These are phyloP conservation scores for Monilinia laxa DNA, from an alignment of 2,329 filamentous ascomycete genomes.

Conservation along the genomic window DNA sequence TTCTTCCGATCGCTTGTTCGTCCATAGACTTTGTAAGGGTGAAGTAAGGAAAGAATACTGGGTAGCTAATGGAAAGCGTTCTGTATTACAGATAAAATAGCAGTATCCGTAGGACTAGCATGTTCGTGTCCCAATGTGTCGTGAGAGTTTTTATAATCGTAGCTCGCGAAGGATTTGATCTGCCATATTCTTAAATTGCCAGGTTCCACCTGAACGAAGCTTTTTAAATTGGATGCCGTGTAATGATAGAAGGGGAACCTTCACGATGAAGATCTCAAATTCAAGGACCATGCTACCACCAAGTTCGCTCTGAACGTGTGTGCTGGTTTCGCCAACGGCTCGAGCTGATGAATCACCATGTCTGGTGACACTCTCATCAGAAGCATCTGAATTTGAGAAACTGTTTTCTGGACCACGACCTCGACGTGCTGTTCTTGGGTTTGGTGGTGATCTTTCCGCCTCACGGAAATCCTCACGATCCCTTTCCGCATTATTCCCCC, in stretches of 20 bases:
- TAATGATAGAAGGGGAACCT: conserved; percentile 86
- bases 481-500: conserved; percentile 52
- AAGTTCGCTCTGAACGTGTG: conserved; percentile 86
- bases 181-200: conserved; percentile 99
- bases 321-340: conserved; percentile 82
- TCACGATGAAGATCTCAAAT: conserved; percentile 97
- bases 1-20: not conserved
- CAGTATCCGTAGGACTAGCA: not conserved
- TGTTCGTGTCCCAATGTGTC: not conserved
- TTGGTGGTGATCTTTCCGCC: conserved; percentile 52
- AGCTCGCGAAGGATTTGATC: conserved; percentile 90
- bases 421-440: conserved; percentile 48
- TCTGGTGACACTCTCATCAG: conserved; percentile 70
- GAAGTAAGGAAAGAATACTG: not conserved
- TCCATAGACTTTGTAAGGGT: not conserved
- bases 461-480: conserved; percentile 73
- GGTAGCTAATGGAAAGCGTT: not conserved
- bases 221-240: conserved; percentile 99
- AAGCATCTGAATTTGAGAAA: conserved; percentile 84
- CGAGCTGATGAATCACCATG: conserved; percentile 53
- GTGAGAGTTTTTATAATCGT: conserved; percentile 50
- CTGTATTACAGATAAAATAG: conserved; percentile 11
- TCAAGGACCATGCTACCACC: conserved; percentile 80
- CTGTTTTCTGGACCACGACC: conserved; percentile 57
- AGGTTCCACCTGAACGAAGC: conserved; percentile 81